These are phyloP conservation scores for Paragyromitra xinjiangensis DNA, from an alignment of 495 filamentous ascomycete species.

Conservation along the genomic window DNA sequence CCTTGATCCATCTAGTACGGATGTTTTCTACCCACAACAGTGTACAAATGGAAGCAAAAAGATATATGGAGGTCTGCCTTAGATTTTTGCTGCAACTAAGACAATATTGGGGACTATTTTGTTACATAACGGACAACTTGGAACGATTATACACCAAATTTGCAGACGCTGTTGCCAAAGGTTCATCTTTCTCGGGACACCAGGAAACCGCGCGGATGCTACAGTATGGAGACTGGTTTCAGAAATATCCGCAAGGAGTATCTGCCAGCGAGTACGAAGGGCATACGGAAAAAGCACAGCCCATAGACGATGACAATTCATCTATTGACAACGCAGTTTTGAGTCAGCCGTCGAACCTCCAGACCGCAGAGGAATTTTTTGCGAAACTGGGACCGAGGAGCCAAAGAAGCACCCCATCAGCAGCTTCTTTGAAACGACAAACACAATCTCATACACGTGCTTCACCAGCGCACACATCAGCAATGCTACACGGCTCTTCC, in stretches of 20 bases:
- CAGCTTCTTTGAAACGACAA: slow-evolving; percentile 58
- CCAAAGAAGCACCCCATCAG: slow-evolving; percentile 60
- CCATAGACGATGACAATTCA: slow-evolving; percentile 23
- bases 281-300: slow-evolving; percentile 31
- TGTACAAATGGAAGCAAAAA: slow-evolving; percentile 79
- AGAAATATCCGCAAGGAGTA: slow-evolving; percentile 92
- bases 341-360: slow-evolving; percentile 70
- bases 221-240: slow-evolving; percentile 98
- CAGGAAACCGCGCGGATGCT: slow-evolving; percentile 73
- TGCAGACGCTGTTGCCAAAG: slow-evolving; percentile 74
- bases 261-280: slow-evolving; percentile 60
- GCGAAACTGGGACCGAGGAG: slow-evolving; percentile 75
- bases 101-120: slow-evolving; percentile 97
- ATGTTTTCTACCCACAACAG: slow-evolving; percentile 83
- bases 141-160: slow-evolving; percentile 88
- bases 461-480: slow-evolving; percentile 42
- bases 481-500: slow-evolving; percentile 35
- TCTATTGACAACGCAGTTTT: slow-evolving; percentile 49
- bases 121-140: slow-evolving; percentile 92
- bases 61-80: slow-evolving; percentile 87
- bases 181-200: slow-evolving; percentile 63
- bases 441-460: slow-evolving; percentile 39
- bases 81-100: slow-evolving; percentile 94
- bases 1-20: slow-evolving; percentile 89
- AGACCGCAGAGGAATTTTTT: slow-evolving; percentile 96